Percentiles rank a stretch among this genome's conserved stretches.
phyloP scores from a whole-genome alignment of 345 rosid genomes.

The Garcia nutans region DNA sequence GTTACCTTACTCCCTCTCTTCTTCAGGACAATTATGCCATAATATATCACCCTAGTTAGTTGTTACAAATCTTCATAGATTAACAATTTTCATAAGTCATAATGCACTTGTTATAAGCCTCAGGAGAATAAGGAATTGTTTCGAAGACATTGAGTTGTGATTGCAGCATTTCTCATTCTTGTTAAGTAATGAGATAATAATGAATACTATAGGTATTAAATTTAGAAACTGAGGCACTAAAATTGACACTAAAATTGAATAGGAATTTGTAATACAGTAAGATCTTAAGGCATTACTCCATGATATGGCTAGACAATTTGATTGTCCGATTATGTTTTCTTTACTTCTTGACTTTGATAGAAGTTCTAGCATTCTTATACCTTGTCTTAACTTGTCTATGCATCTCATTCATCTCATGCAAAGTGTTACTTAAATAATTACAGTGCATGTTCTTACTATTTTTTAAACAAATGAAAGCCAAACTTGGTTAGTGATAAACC shows the following conservation, averaged over 20 bases:
- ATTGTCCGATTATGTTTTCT: neutral
- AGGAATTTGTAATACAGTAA: neutral
- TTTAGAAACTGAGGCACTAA: neutral
- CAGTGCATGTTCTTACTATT: neutral
- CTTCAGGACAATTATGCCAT: neutral
- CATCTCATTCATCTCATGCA: neutral
- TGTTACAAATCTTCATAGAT: neutral
- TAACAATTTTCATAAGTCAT: neutral
- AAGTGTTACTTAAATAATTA: neutral
- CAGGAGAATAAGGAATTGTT: neutral
- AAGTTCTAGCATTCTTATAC: neutral
- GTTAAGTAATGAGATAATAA: neutral
- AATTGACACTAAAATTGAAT: neutral
- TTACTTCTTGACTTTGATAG: neutral
- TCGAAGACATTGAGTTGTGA: neutral
- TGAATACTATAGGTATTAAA: neutral
- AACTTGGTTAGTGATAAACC: neutral
- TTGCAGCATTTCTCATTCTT: conserved; percentile 3
- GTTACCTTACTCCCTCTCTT: neutral
- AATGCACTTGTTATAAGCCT: neutral
- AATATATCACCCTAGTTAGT: neutral
- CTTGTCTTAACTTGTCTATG: neutral
- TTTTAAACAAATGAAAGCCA: neutral
- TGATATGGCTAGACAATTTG: neutral
- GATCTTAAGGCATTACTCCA: neutral